Base-by-base conservation (phyloP, 805 yeast species). In the Ogataea ganodermae region DNA sequence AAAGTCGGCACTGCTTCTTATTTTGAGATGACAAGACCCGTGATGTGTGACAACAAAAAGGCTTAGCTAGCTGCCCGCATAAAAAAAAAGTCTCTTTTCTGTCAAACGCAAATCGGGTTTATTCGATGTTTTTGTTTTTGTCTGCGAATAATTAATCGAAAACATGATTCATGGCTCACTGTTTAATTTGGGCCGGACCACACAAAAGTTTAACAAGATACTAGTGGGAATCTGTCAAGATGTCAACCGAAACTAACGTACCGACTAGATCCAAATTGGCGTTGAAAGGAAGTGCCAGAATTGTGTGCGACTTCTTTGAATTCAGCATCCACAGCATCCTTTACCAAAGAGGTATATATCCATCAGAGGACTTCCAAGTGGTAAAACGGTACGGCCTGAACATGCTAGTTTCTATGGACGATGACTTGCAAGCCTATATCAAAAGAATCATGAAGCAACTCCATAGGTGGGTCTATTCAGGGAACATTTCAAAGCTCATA, bases 311-410 rank as follows among this genome's bases (percentile, higher is more conserved):
- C 66, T 89, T 87, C 67, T 88, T 91, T 58, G 86, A 88, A 57
- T 88, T 81, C 62, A 79, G 92, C 45, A 83, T 91, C 44, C 85
- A 89, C 61, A 80, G 84, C 40, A 87, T 91, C 21, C 75, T 92
- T 4, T 91, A 85, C 63, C 97, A 92, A 64, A 71, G 98, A 44
- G 96, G 96, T 0, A 83, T 91, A 16, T 91, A 91, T 58, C 96
- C 96, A 0, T 75, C 87, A 3, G 95, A 87, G 52, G 96, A 89
- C 62, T 91, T 92, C 66, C 76, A 76, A 43, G 74, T 83, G 1
- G 89, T 88, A 2, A 76, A 79, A 56, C 89, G 89, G 61, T 92
- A 89, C 66, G 96, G 88, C 17, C 66, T 91, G 46, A 85, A 83
- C 47, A 68, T 91, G 67, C 71, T 91, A 35, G 78, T 85, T 22